Evolutionary conservation across 306 rosid species (phyloP).

Genomic region (Datisca glomerata): DNA sequence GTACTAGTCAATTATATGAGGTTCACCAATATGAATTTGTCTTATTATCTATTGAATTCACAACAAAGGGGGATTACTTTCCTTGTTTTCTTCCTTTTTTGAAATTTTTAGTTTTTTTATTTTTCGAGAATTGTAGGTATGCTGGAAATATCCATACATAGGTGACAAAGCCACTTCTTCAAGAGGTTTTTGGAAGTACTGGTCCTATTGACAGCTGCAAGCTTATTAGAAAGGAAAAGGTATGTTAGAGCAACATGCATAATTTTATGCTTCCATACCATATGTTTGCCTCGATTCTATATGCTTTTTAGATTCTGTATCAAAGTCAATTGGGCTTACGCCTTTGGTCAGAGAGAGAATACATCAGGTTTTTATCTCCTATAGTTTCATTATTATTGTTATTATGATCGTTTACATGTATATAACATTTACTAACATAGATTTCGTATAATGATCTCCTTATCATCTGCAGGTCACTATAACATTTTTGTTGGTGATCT

Average conservation of each 20-base stretch:
- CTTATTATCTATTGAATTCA: too few species aligned
- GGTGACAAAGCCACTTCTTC: too few species aligned
- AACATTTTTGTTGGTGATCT: slow-evolving; percentile 97
- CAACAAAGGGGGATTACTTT: slow-evolving; percentile 1
- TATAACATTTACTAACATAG: too few species aligned
- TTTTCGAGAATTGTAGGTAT: slow-evolving; percentile 64
- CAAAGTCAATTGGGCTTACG: slow-evolving; percentile 97
- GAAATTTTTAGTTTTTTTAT: slow-evolving; percentile 33
- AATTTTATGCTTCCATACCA: too few species aligned
- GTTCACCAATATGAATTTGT: too few species aligned
- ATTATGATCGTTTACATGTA: too few species aligned
- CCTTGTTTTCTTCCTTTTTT: slow-evolving; percentile 23
- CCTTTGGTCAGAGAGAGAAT: slow-evolving; percentile 96
- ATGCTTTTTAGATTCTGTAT: too few species aligned
- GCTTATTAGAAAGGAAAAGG: slow-evolving; percentile 82
- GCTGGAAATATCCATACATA: slow-evolving; percentile 95
- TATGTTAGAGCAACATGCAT: slow-evolving; percentile 15
- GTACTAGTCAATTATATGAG: neutral
- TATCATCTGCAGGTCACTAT: slow-evolving; percentile 64
- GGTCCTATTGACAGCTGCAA: slow-evolving; percentile 91
- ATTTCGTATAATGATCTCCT: slow-evolving; percentile 5
- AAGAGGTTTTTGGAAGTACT: slow-evolving; percentile 77
- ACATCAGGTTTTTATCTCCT: slow-evolving; percentile 65
- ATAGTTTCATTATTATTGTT: slow-evolving; percentile 4
- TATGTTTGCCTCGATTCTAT: too few species aligned